These are phyloP conservation scores for Escallonia herrerae DNA, from an alignment of 129 eudicot genomes.

Conservation along the genomic window DNA sequence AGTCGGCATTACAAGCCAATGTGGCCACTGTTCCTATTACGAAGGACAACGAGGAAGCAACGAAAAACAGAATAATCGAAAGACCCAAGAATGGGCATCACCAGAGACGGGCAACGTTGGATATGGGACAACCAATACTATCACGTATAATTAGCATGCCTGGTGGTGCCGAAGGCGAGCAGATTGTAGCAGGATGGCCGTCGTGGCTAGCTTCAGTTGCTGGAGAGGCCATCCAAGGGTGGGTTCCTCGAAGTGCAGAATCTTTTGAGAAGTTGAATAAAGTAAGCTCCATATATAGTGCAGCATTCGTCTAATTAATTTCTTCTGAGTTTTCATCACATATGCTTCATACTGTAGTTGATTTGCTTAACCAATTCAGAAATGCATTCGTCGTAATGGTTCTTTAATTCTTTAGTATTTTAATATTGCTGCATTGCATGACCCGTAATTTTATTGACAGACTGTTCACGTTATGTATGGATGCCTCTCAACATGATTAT, in stretches of 20 bases:
- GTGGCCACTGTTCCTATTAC: constrained; percentile 4
- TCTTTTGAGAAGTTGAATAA: constrained; percentile 73
- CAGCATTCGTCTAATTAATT: neutral
- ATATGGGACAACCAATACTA: constrained; percentile 22
- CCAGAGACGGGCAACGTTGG: constrained; percentile 38
- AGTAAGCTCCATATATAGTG: constrained; percentile 35
- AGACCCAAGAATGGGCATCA: constrained; percentile 44
- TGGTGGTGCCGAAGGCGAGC: constrained; percentile 48
- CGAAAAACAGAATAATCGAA: constrained; percentile 34
- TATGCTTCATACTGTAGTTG: neutral
- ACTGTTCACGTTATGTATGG: too few relatives aligned
- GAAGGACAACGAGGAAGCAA: constrained; percentile 16
- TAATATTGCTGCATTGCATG: too few relatives aligned
- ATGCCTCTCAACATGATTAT: too few relatives aligned
- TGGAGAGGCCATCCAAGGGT: constrained; percentile 79
- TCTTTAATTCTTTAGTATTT: neutral
- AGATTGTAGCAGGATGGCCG: constrained; percentile 80
- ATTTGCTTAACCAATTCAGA: neutral
- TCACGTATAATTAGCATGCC: constrained; percentile 45
- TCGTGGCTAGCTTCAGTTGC: constrained; percentile 89
- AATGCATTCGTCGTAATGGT: neutral
- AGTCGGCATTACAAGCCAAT: constrained; percentile 11
- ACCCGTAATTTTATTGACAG: too few relatives aligned
- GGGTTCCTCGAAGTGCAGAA: constrained; percentile 81
- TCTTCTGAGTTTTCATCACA: neutral